Evolutionary conservation across 2,329 filamentous ascomycete species (phyloP).

Genomic region (Huntiella decipiens): DNA sequence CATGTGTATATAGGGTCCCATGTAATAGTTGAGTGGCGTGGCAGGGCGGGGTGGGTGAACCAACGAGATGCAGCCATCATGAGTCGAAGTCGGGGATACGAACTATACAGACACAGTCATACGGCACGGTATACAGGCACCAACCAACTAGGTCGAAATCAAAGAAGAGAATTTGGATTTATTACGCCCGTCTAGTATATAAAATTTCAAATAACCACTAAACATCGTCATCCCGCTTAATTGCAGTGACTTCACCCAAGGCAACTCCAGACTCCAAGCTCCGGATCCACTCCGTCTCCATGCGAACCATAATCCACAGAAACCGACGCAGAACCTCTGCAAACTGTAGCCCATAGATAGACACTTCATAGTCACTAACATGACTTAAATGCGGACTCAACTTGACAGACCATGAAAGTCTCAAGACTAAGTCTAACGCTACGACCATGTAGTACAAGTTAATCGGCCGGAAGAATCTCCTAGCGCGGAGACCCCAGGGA

Average conservation of each 20-base stretch:
- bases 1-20: no score
- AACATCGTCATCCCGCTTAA: constrained; percentile 31
- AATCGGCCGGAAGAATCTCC: constrained; percentile 52
- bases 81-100: no score
- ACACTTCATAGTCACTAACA: constrained; percentile 70
- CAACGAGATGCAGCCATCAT: no score
- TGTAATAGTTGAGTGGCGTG: no score
- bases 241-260: constrained; percentile 51
- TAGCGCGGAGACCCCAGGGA: constrained; percentile 58
- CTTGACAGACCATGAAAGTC: constrained; percentile 85
- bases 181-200: no score
- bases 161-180: no score
- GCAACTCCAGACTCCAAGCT: constrained; percentile 48
- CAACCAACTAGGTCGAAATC: no score
- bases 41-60: no score
- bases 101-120: no score
- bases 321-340: constrained; percentile 76
- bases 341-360: constrained; percentile 72
- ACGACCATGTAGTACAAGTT: constrained; percentile 72
- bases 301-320: constrained; percentile 93
- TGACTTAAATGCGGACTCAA: constrained; percentile 65
- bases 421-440: constrained; percentile 55
- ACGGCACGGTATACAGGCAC: no score
- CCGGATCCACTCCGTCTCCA: constrained; percentile 82
- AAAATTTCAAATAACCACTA: no score